These are phyloP conservation scores for Fusarium abutilonis DNA, from an alignment of 2,329 filamentous ascomycete species.

Conservation along the genomic window DNA sequence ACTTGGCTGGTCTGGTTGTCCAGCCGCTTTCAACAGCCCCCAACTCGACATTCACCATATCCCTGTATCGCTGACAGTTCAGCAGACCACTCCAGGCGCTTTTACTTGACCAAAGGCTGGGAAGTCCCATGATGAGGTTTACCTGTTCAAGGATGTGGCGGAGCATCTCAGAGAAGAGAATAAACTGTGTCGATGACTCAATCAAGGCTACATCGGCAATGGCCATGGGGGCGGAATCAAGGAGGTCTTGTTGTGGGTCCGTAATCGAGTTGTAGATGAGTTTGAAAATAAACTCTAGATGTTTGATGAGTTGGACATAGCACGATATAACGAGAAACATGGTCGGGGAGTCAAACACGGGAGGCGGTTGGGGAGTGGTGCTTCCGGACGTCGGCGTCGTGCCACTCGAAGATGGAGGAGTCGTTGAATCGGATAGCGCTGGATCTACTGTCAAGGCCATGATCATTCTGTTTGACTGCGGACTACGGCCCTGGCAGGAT, in stretches of 20 bases:
- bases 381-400: conserved; percentile 5
- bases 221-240: conserved; percentile 34
- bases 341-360: conserved; percentile 40
- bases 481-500: conserved; percentile 2
- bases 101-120: conserved; percentile 34
- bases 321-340: conserved; percentile 47
- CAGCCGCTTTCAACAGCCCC: conserved; percentile 38
- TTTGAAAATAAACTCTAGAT: conserved; percentile 41
- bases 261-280: conserved; percentile 33
- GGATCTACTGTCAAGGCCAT: conserved; percentile 15
- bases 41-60: conserved; percentile 44
- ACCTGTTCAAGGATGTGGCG: conserved; percentile 42
- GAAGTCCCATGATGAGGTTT: conserved; percentile 44
- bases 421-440: background rate
- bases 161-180: conserved; percentile 45
- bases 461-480: conserved; percentile 16
- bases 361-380: conserved; percentile 13
- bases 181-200: conserved; percentile 43
- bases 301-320: conserved; percentile 43
- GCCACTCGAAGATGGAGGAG: conserved; percentile 6
- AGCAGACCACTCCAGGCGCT: conserved; percentile 44
- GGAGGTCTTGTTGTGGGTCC: conserved; percentile 20
- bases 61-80: conserved; percentile 28
- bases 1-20: conserved; percentile 35
- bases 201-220: conserved; percentile 42